Conservation (phyloP, 495 filamentous ascomycete species). For the Penicillium manginii region DNA sequence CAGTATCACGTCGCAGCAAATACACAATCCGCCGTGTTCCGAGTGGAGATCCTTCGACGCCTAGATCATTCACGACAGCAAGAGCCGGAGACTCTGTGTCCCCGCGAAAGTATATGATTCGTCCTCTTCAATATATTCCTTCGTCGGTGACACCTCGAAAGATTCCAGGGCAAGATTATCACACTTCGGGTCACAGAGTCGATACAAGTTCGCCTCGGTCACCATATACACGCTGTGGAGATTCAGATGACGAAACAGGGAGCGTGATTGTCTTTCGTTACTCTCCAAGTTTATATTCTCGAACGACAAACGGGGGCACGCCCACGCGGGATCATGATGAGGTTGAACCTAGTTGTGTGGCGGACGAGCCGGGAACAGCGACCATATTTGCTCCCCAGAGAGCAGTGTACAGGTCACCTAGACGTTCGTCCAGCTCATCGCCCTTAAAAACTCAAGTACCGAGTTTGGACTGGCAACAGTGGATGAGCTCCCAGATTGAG, state of each 20-base stretch:
- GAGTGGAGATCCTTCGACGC: slow-evolving; percentile 39
- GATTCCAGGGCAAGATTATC: slow-evolving; percentile 4
- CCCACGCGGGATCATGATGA: slow-evolving; percentile 23
- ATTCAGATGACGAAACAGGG: slow-evolving; percentile 24
- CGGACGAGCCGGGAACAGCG: slow-evolving; percentile 42
- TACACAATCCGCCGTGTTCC: slow-evolving; percentile 36
- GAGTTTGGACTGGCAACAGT: slow-evolving; percentile 52
- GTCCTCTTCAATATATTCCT: slow-evolving; percentile 1
- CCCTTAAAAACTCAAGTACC: slow-evolving; percentile 10
- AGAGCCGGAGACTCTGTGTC: slow-evolving; percentile 27
- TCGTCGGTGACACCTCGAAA: slow-evolving; percentile 2
- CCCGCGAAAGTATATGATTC: slow-evolving; percentile 17
- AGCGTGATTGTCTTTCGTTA: slow-evolving; percentile 26
- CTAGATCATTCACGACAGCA: slow-evolving; percentile 37
- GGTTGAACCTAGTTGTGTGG: slow-evolving; percentile 7
- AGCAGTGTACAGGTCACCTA: slow-evolving; percentile 42
- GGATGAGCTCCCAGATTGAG: slow-evolving; percentile 51
- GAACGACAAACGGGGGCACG: slow-evolving; percentile 53
- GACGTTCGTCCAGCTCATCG: slow-evolving; percentile 16
- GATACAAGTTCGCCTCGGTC: slow-evolving; percentile 1
- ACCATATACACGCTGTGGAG: slow-evolving; percentile 11
- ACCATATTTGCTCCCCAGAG: slow-evolving; percentile 49
- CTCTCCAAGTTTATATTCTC: slow-evolving; percentile 61
- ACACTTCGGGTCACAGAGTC: not conserved
- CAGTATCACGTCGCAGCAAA: slow-evolving; percentile 34